A percentile compares a stretch with the other conserved stretches of the same genome.
phyloP scores from a whole-genome alignment of 2,329 filamentous ascomycete genomes.

The Aspergillus fijiensis region DNA sequence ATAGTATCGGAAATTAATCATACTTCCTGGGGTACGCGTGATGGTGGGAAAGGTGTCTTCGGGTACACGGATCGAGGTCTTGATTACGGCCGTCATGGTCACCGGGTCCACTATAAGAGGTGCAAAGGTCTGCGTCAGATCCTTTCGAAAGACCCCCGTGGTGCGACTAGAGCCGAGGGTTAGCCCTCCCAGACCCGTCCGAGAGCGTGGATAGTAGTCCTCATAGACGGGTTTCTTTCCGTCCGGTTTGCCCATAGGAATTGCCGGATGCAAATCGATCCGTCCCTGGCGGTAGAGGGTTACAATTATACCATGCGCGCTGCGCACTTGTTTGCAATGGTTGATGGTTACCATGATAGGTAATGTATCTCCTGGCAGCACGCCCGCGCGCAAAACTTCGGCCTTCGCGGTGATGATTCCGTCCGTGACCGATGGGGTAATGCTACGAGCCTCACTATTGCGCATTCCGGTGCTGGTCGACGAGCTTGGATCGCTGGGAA shows the following conservation, averaged over 20 bases:
- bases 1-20: slow-evolving; percentile 94
- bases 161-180: slow-evolving; percentile 83
- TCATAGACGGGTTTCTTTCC: slow-evolving; percentile 71
- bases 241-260: slow-evolving; percentile 60
- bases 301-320: slow-evolving; percentile 86
- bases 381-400: slow-evolving; percentile 78
- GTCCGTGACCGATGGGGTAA: slow-evolving; percentile 57
- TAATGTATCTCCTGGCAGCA: slow-evolving; percentile 79
- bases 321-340: slow-evolving; percentile 86
- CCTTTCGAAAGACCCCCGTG: slow-evolving; percentile 91
- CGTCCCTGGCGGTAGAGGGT: slow-evolving; percentile 88
- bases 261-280: slow-evolving; percentile 74
- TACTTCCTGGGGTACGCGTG: slow-evolving; percentile 79
- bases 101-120: slow-evolving; percentile 83
- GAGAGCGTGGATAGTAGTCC: slow-evolving; percentile 82
- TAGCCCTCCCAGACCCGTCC: slow-evolving; percentile 80
- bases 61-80: slow-evolving; percentile 78
- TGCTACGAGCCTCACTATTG: slow-evolving; percentile 53
- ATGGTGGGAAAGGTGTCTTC: slow-evolving; percentile 93
- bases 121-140: slow-evolving; percentile 82
- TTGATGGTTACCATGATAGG: slow-evolving; percentile 78
- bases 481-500: slow-evolving; percentile 47
- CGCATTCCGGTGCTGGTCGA: slow-evolving; percentile 35
- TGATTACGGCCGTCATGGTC: slow-evolving; percentile 75
- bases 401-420: slow-evolving; percentile 84